Evolutionary conservation across 2,329 filamentous ascomycete species (phyloP), one percentile per base, ranked within the genome.

Genomic region (Graphilbum sp.): DNA sequence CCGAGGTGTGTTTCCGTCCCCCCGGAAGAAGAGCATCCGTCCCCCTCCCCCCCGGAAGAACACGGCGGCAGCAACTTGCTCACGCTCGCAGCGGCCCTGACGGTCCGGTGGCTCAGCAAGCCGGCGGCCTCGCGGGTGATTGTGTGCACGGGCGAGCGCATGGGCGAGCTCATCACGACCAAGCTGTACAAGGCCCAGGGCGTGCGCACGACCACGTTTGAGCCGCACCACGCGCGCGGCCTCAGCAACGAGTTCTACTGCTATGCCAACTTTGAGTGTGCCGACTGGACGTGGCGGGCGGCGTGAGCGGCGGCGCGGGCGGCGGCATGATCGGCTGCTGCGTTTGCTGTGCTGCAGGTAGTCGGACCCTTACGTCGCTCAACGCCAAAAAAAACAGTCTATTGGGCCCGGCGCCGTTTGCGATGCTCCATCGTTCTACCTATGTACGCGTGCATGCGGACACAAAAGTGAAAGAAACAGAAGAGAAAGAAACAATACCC

Each of bases 161-260:
- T 88, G 79, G 67, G 72, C 42, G 45, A 51, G 1, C 59, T 85
- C 13, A 65, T 86, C 15, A 56, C 49, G 20, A 54, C 47, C 12
- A 79, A 72, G 52, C 60, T 88, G n/a, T 87, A 87, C 54, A 60
- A 62, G 34, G 65, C 72, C 33, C 60, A 74, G 25, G 75, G 75
- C 2, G 57, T 79, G 21, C 60, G 54, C 38, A 75, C 75, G 5
- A 87, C 81, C 1, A 72, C 68, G 1, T 86, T 76, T 51, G 70
- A 77, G 49, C 75, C 77, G 4, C 61, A 66, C 45, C 83, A 88
- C 50, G 66, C 70, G n/a, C 72, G 73, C 44, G 79, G 79, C 0
- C 57, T 90, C 42, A 82, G 79, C 55, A 90, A 90, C 50, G 79
- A 85, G 55, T 90, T 86, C 52, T 69, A 72, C 50, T 86, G 79